phyloP scores from a whole-genome alignment of 228 moss, liverwort and hornwort genomes.

The Sphagnum magellanicum region DNA sequence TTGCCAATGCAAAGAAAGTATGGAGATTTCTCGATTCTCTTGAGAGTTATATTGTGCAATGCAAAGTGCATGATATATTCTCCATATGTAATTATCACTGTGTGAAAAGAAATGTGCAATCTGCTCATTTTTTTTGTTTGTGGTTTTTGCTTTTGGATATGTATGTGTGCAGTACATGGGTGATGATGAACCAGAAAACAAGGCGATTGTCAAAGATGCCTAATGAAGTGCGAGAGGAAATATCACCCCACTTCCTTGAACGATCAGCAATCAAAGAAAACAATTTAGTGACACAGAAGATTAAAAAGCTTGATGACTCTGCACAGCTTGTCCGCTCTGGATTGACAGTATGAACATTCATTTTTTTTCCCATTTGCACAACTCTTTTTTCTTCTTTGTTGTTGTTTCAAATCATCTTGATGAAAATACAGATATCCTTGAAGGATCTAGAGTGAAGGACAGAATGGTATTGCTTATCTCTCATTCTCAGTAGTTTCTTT shows the following conservation, averaged over 20 bases:
- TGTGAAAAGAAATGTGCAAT: too few relatives aligned
- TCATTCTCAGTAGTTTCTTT: background rate
- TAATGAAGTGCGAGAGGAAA: slow-evolving; percentile 61
- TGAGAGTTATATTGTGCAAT: too few relatives aligned
- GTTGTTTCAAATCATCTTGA: background rate
- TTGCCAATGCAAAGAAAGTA: too few relatives aligned
- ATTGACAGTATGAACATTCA: slow-evolving; percentile 26
- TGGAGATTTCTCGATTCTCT: too few relatives aligned
- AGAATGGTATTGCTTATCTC: background rate
- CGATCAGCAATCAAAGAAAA: slow-evolving; percentile 47
- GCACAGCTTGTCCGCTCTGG: slow-evolving; percentile 43
- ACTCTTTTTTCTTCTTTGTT: background rate
- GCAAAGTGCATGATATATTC: too few relatives aligned
- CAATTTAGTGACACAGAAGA: slow-evolving; percentile 25
- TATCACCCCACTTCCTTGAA: slow-evolving; percentile 46
- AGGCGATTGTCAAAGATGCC: slow-evolving; percentile 69
- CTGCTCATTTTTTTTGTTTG: too few relatives aligned
- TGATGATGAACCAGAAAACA: slow-evolving; percentile 68
- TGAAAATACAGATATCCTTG: too few relatives aligned
- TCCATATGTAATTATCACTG: too few relatives aligned
- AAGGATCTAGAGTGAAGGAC: background rate
- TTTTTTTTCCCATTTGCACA: background rate
- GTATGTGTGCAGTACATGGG: slow-evolving; percentile 51
- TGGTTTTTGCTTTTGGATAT: too few relatives aligned
- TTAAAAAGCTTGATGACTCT: slow-evolving; percentile 36